Conservation (phyloP, 2,329 filamentous ascomycete species). For the Botrytis aclada region DNA sequence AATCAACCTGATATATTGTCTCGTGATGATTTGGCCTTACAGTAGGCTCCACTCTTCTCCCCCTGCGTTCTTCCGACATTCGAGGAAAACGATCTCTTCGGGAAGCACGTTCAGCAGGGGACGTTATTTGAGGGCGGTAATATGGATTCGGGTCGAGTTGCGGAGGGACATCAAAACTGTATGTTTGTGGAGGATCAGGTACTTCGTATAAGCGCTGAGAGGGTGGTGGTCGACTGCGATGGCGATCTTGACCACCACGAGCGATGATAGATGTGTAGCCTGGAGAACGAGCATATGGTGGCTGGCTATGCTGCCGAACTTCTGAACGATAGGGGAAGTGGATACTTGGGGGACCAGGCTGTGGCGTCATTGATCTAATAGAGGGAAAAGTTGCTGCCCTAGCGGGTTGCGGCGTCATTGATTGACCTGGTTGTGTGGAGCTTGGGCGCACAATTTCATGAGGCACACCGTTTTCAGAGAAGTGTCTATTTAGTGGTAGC, state of each 20-base stretch:
- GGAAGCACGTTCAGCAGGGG: background rate
- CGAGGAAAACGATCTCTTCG: background rate
- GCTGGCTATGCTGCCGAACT: slow-evolving; percentile 6
- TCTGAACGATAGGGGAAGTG: background rate
- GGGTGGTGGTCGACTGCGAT: background rate
- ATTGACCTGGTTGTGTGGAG: background rate
- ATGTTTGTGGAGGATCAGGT: slow-evolving; percentile 4
- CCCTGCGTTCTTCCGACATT: background rate
- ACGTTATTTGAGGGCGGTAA: background rate
- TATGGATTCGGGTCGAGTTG: slow-evolving; percentile 10
- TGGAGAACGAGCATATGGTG: background rate
- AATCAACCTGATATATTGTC: slow-evolving; percentile 1
- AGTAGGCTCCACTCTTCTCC: background rate
- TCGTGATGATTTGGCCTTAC: background rate
- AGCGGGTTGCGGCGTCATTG: slow-evolving; percentile 1
- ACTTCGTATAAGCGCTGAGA: slow-evolving; percentile 9
- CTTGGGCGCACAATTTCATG: background rate
- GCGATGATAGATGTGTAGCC: background rate
- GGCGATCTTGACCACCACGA: background rate
- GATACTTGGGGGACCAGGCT: background rate
- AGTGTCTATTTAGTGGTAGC: background rate
- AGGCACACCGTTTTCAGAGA: background rate
- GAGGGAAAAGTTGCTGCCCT: background rate
- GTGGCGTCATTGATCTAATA: slow-evolving; percentile 5
- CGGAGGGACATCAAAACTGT: background rate